Evolutionary conservation across 495 filamentous ascomycete species (phyloP).

Genomic region (Usnea hakonensis): DNA sequence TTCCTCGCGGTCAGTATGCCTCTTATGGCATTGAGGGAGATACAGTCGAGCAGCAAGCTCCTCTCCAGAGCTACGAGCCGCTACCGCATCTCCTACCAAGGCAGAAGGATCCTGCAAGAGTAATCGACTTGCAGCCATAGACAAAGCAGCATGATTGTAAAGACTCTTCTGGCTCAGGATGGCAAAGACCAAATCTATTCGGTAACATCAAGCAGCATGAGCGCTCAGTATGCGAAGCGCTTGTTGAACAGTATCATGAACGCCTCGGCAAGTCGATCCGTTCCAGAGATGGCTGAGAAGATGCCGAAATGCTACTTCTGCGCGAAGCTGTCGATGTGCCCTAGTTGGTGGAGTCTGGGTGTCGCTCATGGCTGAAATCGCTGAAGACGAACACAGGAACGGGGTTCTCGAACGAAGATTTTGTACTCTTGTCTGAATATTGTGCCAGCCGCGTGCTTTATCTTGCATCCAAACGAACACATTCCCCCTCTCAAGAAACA

Average conservation of each 20-base stretch:
- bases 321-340: neutral
- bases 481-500: too few relatives aligned
- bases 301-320: neutral
- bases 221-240: neutral
- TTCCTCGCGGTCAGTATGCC: neutral
- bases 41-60: neutral
- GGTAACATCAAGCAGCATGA: neutral
- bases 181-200: too few relatives aligned
- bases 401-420: neutral
- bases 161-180: neutral
- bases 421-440: too few relatives aligned
- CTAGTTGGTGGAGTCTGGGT: neutral
- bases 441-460: too few relatives aligned
- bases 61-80: neutral
- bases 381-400: neutral
- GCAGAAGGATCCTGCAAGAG: neutral
- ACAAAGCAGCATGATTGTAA: neutral
- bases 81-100: neutral
- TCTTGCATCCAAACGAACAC: too few relatives aligned
- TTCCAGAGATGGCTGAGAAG: neutral
- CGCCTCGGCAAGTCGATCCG: neutral
- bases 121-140: neutral
- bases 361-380: neutral
- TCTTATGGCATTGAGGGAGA: neutral
- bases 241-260: neutral